Evolutionary conservation across 495 filamentous ascomycete genomes (phyloP).

Genomic region (Extremus antarcticus): DNA sequence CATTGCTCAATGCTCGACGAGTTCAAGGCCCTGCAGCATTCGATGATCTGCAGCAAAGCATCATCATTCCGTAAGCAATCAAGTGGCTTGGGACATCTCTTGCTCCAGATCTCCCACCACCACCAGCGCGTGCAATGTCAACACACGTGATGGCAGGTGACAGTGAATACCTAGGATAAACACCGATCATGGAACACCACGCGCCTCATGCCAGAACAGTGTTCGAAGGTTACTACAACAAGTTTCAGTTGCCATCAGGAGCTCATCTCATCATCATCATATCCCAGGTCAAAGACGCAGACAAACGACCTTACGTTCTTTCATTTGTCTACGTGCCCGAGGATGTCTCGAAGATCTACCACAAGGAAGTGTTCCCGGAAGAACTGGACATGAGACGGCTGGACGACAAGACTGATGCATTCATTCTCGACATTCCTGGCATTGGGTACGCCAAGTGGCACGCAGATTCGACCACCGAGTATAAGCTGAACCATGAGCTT

Average conservation of each 20-base stretch:
- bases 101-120: no score
- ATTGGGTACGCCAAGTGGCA: constrained; percentile 22
- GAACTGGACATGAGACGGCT: constrained; percentile 21
- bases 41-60: no score
- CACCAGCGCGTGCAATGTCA: no score
- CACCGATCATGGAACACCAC: constrained; percentile 17
- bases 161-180: no score
- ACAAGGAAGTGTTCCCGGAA: constrained; percentile 27
- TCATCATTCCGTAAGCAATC: no score
- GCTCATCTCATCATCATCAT: constrained; percentile 29
- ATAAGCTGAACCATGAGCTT: constrained; percentile 19
- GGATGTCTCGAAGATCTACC: constrained; percentile 22
- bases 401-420: constrained; percentile 18
- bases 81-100: no score
- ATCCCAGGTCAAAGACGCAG: constrained; percentile 29
- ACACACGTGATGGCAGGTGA: no score
- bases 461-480: constrained; percentile 22
- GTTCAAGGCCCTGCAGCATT: no score
- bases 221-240: constrained; percentile 42
- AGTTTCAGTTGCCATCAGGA: constrained; percentile 33
- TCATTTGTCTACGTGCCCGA: constrained; percentile 37
- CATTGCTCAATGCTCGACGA: no score
- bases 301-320: constrained; percentile 30
- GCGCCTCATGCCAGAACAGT: constrained; percentile 28
- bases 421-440: constrained; percentile 24